phyloP scores from a whole-genome alignment of 805 yeast genomes.

The Candida lessepsii region DNA sequence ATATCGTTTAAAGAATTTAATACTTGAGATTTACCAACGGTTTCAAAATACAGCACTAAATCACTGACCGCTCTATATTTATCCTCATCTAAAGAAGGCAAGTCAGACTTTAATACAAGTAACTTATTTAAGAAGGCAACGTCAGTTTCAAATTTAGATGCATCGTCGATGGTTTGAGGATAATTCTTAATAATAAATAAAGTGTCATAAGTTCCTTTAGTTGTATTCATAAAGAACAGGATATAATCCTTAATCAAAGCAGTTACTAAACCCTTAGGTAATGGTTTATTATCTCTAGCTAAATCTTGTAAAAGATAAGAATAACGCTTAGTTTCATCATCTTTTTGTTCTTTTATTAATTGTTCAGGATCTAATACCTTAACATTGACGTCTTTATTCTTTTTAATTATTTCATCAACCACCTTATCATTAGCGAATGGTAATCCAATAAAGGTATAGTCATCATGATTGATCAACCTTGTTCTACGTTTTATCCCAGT shows the following conservation, averaged over 20 bases:
- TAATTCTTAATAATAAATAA: constrained; percentile 54
- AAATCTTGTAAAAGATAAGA: constrained; percentile 52
- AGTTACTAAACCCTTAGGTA: constrained; percentile 49
- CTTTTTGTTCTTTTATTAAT: constrained; percentile 47
- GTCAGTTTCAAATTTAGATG: constrained; percentile 72
- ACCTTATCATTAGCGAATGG: constrained; percentile 27
- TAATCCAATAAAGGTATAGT: constrained; percentile 41
- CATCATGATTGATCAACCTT: constrained; percentile 38
- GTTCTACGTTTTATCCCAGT: constrained; percentile 52
- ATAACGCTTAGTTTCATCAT: constrained; percentile 45
- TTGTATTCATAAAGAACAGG: constrained; percentile 31
- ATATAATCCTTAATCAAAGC: constrained; percentile 46
- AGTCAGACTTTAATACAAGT: constrained; percentile 34
- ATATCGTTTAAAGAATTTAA: background rate
- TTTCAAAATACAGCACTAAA: constrained; percentile 61
- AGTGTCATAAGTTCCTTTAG: constrained; percentile 40
- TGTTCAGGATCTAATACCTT: constrained; percentile 51
- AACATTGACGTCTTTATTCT: constrained; percentile 21
- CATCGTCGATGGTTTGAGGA: constrained; percentile 63
- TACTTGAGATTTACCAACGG: constrained; percentile 51
- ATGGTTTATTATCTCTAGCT: constrained; percentile 23
- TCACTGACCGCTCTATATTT: constrained; percentile 36
- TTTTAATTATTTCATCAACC: constrained; percentile 21
- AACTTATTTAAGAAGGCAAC: constrained; percentile 48
- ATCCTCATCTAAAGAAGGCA: constrained; percentile 21